These are phyloP conservation scores for Otatea glauca DNA, from an alignment of 176 grass and related monocot species.

Conservation along the genomic window DNA sequence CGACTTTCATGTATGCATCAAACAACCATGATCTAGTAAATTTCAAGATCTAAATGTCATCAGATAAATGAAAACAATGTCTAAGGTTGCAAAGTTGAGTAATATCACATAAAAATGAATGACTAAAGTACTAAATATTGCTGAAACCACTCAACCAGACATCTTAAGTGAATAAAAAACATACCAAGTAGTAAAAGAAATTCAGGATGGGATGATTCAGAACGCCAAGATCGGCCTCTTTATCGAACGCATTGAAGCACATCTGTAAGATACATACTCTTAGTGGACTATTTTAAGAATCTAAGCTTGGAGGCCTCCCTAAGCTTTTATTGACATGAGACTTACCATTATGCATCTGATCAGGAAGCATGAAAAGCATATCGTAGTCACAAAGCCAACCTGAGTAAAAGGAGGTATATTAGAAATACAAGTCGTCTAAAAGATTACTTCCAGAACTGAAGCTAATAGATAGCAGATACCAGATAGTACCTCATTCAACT, in stretches of 20 bases:
- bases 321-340: constrained; percentile 5
- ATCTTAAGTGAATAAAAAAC: not conserved
- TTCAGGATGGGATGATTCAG: constrained; percentile 70
- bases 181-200: constrained; percentile 75
- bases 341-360: constrained; percentile 69
- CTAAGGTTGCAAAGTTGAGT: not conserved
- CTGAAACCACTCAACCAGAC: not conserved
- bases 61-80: not conserved
- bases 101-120: constrained; percentile 9
- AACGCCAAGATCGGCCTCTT: constrained; percentile 70
- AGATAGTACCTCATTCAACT: constrained; percentile 59
- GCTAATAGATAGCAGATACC: not conserved
- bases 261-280: constrained; percentile 50
- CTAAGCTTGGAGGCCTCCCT: not conserved
- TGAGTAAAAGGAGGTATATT: constrained; percentile 4
- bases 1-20: not conserved
- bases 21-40: not conserved
- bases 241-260: constrained; percentile 71
- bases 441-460: not conserved
- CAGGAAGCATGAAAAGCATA: constrained; percentile 68
- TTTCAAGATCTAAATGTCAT: not conserved
- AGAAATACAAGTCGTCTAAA: not conserved
- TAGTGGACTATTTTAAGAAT: not conserved
- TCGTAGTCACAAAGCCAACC: constrained; percentile 73
- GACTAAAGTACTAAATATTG: not conserved